A percentile compares a stretch with the other conserved stretches of the same genome.
Evolutionary conservation across 345 rosid species (phyloP).

Genomic region (Populus nigra): DNA sequence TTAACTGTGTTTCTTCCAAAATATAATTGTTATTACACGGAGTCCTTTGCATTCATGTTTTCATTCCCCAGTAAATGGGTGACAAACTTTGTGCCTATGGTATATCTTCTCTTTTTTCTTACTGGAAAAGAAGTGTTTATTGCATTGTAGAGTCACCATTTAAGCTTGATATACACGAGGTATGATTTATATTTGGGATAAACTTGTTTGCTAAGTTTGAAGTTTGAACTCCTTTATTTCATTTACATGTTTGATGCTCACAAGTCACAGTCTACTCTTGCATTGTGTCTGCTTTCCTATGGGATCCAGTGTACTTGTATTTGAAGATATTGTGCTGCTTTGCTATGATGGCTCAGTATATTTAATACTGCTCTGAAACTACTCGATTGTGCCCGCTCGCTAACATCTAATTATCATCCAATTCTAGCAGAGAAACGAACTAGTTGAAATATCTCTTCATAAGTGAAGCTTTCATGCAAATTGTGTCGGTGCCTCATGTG

Average conservation of each 20-base stretch:
- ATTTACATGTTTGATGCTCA: neutral
- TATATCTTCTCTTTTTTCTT: neutral
- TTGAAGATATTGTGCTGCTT: neutral
- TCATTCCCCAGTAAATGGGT: neutral
- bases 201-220: neutral
- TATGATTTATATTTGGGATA: neutral
- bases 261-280: neutral
- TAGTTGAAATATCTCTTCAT: neutral
- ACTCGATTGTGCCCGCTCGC: neutral
- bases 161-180: neutral
- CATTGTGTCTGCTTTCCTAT: neutral
- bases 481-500: neutral
- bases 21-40: neutral
- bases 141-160: neutral
- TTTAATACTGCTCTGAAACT: neutral
- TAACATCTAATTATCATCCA: neutral
- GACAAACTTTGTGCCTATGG: neutral
- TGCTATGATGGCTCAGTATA: neutral
- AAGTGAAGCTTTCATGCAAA: neutral
- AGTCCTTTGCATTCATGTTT: neutral
- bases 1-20: neutral
- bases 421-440: neutral
- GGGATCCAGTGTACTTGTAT: neutral
- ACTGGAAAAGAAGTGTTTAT: neutral
- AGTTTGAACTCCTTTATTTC: neutral